Percentiles rank a stretch among this genome's conserved stretches.
These are phyloP conservation scores for Zoysia pacifica DNA, from an alignment of 176 grass and related monocot species.

Conservation along the genomic window DNA sequence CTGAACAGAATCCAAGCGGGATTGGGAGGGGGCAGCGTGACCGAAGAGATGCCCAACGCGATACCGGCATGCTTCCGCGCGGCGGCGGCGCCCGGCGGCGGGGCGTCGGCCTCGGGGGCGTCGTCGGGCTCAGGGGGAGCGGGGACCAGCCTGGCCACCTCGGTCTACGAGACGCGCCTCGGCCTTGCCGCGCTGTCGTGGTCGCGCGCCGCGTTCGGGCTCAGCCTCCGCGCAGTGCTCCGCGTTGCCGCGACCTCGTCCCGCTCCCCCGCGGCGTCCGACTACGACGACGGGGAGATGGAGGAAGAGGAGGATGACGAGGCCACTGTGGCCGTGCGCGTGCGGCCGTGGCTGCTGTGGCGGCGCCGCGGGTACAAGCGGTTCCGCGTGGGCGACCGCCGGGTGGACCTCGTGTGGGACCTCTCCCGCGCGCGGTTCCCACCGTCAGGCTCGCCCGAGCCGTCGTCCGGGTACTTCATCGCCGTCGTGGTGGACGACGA, in stretches of 20 bases:
- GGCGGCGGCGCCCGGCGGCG: conserved; percentile 8
- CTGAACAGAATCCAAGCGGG: neutral
- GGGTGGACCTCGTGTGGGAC: conserved; percentile 75
- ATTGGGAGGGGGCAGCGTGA: too few species aligned
- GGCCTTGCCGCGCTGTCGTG: conserved; percentile 81
- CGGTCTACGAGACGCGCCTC: conserved; percentile 83
- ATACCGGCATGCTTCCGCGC: conserved; percentile 54
- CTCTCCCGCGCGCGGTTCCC: conserved; percentile 68
- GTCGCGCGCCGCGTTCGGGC: conserved; percentile 73
- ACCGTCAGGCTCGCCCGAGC: conserved; percentile 55
- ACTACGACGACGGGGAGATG: conserved; percentile 35
- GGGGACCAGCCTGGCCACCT: conserved; percentile 64
- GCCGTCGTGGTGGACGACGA: conserved; percentile 69
- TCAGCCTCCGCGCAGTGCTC: conserved; percentile 76
- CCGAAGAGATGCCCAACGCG: conserved; percentile 50
- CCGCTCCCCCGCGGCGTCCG: conserved; percentile 29
- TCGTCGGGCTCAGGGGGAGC: conserved; percentile 25
- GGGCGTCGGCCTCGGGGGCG: conserved; percentile 7
- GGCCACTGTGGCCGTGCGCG: conserved; percentile 41
- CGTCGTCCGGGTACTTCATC: conserved; percentile 69
- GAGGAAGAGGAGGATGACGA: conserved; percentile 49
- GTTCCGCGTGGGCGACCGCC: conserved; percentile 47
- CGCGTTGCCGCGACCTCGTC: conserved; percentile 39
- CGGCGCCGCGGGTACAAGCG: conserved; percentile 63
- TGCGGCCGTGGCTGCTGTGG: conserved; percentile 82